These are phyloP conservation scores for Penicillium vulpinum DNA, from an alignment of 2,329 filamentous ascomycete genomes.

Conservation along the genomic window DNA sequence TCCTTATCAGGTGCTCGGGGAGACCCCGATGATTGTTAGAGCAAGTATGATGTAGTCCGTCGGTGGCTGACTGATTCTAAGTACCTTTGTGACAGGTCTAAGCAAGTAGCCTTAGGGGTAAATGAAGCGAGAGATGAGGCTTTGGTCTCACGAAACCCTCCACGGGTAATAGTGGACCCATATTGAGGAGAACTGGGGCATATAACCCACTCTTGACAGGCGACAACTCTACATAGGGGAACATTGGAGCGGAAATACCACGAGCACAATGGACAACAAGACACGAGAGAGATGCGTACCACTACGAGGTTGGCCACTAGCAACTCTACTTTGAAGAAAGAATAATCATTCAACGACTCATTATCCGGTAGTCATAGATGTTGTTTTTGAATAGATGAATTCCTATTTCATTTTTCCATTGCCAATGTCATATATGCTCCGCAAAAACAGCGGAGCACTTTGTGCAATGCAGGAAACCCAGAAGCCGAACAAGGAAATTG, in stretches of 20 bases:
- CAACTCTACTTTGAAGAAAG: conserved; percentile 2
- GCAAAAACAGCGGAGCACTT: conserved; percentile 32
- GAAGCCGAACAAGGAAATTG: conserved; percentile 45
- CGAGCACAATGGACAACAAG: neutral
- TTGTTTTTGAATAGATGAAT: conserved; percentile 42
- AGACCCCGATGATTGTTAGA: neutral
- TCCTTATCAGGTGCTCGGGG: neutral
- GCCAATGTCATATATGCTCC: conserved; percentile 42
- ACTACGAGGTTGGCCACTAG: neutral
- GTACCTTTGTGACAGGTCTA: too few relatives aligned
- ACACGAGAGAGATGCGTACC: neutral
- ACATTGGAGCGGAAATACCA: neutral
- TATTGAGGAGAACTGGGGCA: neutral
- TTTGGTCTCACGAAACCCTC: neutral
- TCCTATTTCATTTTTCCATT: conserved; percentile 47
- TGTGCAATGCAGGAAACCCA: conserved; percentile 45
- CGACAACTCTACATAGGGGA: neutral
- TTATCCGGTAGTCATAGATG: conserved; percentile 37
- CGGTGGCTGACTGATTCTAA: neutral
- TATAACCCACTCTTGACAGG: neutral
- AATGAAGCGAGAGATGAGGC: neutral
- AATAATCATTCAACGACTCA: conserved; percentile 23
- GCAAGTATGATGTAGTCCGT: neutral
- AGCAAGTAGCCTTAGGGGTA: neutral
- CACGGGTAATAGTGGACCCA: neutral